Percentiles rank a stretch among this genome's conserved stretches.
These are phyloP conservation scores for Penicillium rolfsii DNA, from an alignment of 2,329 filamentous ascomycete genomes.

Conservation along the genomic window DNA sequence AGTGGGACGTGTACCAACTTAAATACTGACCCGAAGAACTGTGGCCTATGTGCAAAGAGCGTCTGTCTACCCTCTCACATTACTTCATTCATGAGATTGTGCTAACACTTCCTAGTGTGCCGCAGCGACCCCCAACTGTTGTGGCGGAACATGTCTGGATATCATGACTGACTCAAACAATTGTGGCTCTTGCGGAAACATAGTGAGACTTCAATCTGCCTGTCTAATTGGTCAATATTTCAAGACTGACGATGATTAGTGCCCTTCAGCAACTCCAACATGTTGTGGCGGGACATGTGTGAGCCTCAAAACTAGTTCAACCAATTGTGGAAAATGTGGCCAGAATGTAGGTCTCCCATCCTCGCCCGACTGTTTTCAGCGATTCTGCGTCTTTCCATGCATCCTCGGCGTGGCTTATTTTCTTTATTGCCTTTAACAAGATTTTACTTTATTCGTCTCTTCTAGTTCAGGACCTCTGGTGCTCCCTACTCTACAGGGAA, in stretches of 20 bases:
- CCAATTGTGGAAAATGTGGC: constrained; percentile 17
- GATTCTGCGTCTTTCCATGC: background rate
- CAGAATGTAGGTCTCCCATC: constrained; percentile 7
- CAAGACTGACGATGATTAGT: background rate
- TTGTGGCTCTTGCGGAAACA: constrained; percentile 18
- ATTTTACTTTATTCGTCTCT: too few relatives aligned
- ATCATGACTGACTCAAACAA: background rate
- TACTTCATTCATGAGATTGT: background rate
- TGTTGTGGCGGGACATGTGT: constrained; percentile 21
- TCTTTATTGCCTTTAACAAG: background rate
- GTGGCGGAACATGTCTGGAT: background rate
- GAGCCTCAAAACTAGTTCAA: constrained; percentile 13
- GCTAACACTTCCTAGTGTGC: background rate
- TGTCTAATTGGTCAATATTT: background rate
- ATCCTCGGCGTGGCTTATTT: background rate
- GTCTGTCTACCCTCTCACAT: background rate
- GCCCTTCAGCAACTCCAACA: constrained; percentile 1
- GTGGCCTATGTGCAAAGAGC: constrained; percentile 13
- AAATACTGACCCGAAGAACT: constrained; percentile 11
- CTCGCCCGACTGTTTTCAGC: background rate
- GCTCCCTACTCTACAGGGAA: background rate
- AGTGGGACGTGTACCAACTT: constrained; percentile 19
- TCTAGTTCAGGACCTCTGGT: too few relatives aligned
- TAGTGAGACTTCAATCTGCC: background rate
- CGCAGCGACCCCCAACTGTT: background rate